Evolutionary conservation across 306 rosid genomes (phyloP), one percentile per base, ranked within the genome.

Genomic region (Sicyos edulis): DNA sequence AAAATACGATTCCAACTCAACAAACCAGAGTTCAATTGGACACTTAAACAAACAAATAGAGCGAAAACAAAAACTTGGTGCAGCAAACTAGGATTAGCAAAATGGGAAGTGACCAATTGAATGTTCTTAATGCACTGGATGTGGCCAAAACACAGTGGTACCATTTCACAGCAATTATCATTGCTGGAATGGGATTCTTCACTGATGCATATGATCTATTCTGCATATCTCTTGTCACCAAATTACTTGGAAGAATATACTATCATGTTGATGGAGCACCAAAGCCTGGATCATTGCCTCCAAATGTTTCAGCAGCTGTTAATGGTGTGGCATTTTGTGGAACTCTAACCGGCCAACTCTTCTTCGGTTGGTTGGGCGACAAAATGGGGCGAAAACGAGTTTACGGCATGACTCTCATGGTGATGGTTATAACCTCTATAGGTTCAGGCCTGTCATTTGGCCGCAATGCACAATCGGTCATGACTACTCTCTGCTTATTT

Each of bases 331-430:
- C 95, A 5, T 82, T 90, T 24, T 21, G 83, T 7, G 96, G 96
- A 70, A 90, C 95, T 4, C 74, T 90, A 15, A 54, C 85, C 0
- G 96, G 95, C 8, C 88, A 88, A 60, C 96, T 86, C 76, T 90
- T 86, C 84, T 90, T 90, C 11, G 96, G 95, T n/a, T 90, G 95
- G 95, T 83, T 90, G 5, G 95, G 96, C 2, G 95, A 90, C 78
- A 88, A 86, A 75, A 3, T 86, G 79, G 96, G 96, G 19, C 64
- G 93, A 7, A 90, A 88, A 45, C 78, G 66, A 71, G 96, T 88
- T 7, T 90, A 90, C 54, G 91, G 91, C n/a, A 71, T 90, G 81
- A 90, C 96, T 7, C 83, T 90, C 8, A 75, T 81, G 88, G 26
- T 86, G 0, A 90, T 90, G 96, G 88, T 90, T 29, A 0, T 90